Percentiles rank a stretch among this genome's conserved stretches.
These are phyloP conservation scores for Meira miltonrushii DNA, from an alignment of 1,284 basidiomycete genomes.

Conservation along the genomic window DNA sequence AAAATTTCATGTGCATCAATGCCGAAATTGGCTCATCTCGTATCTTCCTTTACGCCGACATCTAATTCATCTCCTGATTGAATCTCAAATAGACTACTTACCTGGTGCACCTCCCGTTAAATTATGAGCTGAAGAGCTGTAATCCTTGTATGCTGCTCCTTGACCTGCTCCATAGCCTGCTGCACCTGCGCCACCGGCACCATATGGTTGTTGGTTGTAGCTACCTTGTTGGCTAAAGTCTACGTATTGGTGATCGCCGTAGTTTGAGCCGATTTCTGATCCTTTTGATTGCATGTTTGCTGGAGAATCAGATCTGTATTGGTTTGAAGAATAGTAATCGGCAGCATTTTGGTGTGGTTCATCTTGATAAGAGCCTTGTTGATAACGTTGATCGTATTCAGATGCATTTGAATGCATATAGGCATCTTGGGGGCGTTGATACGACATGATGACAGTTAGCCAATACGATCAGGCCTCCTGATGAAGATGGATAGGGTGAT, in stretches of 20 bases:
- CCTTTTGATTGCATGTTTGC: slow-evolving; percentile 4
- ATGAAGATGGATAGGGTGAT: too few relatives aligned
- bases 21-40: too few relatives aligned
- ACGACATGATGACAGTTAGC: slow-evolving; percentile 32
- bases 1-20: too few relatives aligned
- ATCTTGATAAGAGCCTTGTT: slow-evolving; percentile 25
- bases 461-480: too few relatives aligned
- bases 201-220: slow-evolving; percentile 6
- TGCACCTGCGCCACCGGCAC: not conserved
- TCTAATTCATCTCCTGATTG: too few relatives aligned
- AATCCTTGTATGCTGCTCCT: slow-evolving; percentile 6
- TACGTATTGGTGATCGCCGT: too few relatives aligned
- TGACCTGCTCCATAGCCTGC: not conserved
- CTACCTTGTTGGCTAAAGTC: slow-evolving; percentile 4
- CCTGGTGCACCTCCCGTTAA: slow-evolving; percentile 4
- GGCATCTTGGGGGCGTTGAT: slow-evolving; percentile 37
- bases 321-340: not conserved
- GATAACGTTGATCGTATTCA: slow-evolving; percentile 45
- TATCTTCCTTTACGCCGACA: too few relatives aligned
- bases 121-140: slow-evolving; percentile 7
- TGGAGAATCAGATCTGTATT: not conserved
- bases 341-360: slow-evolving; percentile 16
- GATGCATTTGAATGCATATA: slow-evolving; percentile 47
- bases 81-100: not conserved
- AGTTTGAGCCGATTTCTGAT: not conserved